Percentiles rank a stretch among this genome's conserved stretches.
Conservation (phyloP, 371 early-diverging fungal genomes). For the Synchytrium microbalum region DNA sequence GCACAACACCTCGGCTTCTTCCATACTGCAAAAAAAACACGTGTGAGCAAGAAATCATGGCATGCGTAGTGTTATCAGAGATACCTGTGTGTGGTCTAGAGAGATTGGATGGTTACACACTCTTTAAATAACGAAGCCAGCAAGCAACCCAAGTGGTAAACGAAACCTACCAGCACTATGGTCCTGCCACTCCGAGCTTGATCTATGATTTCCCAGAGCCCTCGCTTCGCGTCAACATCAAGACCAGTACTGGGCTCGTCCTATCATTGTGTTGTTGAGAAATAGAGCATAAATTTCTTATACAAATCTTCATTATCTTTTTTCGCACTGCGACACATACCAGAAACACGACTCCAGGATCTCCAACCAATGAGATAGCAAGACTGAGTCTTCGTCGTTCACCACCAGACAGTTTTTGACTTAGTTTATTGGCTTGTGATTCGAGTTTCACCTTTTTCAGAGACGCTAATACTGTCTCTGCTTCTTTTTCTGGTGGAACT, state of each 20-base stretch:
- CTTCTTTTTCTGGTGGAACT: background rate
- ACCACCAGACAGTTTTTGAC: constrained; percentile 47
- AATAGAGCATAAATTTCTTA: no score
- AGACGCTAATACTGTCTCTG: background rate
- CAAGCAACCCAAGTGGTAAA: constrained; percentile 21
- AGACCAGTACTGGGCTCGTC: constrained; percentile 37
- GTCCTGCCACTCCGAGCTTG: constrained; percentile 49
- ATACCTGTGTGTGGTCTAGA: no score
- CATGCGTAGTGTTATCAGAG: no score
- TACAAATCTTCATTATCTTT: no score
- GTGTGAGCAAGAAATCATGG: no score
- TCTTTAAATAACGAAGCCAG: constrained; percentile 61
- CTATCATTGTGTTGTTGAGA: no score
- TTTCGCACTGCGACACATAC: no score
- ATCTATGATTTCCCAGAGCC: constrained; percentile 61
- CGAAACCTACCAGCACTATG: constrained; percentile 43
- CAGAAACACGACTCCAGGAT: constrained; percentile 48
- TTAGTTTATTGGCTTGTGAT: background rate
- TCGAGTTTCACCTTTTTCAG: background rate
- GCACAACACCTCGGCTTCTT: no score
- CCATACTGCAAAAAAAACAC: no score
- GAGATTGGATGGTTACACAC: background rate
- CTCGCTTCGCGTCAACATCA: constrained; percentile 43
- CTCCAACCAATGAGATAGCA: constrained; percentile 55
- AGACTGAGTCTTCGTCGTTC: constrained; percentile 58